Evolutionary conservation across 176 grass and related monocot genomes (phyloP).

Genomic region (Eremochloa ophiuroides): DNA sequence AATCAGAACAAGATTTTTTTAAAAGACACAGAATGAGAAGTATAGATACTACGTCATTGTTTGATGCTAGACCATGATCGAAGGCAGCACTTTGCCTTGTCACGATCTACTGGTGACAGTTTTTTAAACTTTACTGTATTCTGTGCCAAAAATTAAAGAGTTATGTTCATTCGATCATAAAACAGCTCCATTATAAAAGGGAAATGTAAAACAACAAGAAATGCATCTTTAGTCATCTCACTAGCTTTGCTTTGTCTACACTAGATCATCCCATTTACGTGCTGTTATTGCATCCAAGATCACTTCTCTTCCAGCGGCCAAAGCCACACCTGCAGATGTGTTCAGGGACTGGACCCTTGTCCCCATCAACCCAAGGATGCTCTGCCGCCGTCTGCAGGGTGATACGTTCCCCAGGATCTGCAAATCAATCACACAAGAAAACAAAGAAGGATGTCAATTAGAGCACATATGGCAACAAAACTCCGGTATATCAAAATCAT

Average conservation of each 20-base stretch:
- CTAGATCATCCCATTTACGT: not conserved
- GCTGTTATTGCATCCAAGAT: constrained; percentile 8
- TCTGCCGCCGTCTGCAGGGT: constrained; percentile 59
- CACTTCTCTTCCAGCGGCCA: constrained; percentile 23
- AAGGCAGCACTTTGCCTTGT: not conserved
- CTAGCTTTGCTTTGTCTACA: constrained; percentile 34
- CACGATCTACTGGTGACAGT: not conserved
- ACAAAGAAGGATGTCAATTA: not conserved
- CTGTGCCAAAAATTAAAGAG: constrained; percentile 12
- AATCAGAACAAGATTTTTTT: no score
- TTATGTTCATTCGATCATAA: not conserved
- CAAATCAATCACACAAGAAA: not conserved
- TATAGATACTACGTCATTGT: not conserved
- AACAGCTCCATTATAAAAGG: not conserved
- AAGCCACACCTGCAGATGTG: constrained; percentile 65
- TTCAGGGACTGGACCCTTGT: constrained; percentile 54
- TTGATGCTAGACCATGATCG: not conserved
- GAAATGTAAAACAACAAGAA: not conserved
- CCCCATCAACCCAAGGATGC: constrained; percentile 75
- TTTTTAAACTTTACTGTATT: not conserved
- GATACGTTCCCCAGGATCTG: constrained; percentile 64
- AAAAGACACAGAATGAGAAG: not conserved
- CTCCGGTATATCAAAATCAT: not conserved
- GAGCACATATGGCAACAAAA: not conserved
- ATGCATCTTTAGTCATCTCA: constrained; percentile 7